Evolutionary conservation across 2,329 filamentous ascomycete genomes (phyloP).

Genomic region (Trichoderma sp.): DNA sequence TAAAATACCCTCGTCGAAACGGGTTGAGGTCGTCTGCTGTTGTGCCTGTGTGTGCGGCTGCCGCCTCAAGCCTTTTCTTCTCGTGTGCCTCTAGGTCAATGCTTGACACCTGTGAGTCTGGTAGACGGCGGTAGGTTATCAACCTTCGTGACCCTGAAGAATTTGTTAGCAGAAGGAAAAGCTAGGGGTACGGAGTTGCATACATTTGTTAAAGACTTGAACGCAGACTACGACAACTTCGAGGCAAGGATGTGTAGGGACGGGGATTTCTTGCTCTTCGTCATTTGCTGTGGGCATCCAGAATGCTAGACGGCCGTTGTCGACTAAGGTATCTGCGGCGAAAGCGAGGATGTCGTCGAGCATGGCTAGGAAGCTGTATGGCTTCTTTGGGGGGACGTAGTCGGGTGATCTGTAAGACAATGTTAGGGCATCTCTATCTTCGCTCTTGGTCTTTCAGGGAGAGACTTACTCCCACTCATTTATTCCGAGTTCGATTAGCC

Average conservation of each 20-base stretch:
- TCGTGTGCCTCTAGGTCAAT: constrained; percentile 39
- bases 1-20: constrained; percentile 59
- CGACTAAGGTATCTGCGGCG: constrained; percentile 70
- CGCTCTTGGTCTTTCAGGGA: too few relatives aligned
- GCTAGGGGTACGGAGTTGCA: constrained; percentile 24
- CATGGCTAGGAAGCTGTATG: constrained; percentile 89
- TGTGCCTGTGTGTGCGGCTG: constrained; percentile 37
- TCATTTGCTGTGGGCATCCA: constrained; percentile 96
- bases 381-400: constrained; percentile 84
- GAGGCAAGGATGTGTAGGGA: constrained; percentile 74
- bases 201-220: constrained; percentile 88
- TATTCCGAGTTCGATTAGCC: constrained; percentile 66
- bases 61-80: constrained; percentile 28
- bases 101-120: constrained; percentile 54
- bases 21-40: constrained; percentile 60
- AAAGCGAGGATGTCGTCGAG: constrained; percentile 87
- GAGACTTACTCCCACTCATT: constrained; percentile 61
- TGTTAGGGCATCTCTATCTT: neutral
- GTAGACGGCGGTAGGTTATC: constrained; percentile 76
- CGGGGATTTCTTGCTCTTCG: constrained; percentile 69
- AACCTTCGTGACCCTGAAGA: constrained; percentile 76
- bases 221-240: constrained; percentile 73
- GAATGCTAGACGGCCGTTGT: constrained; percentile 77
- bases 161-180: constrained; percentile 19
- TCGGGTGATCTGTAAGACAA: constrained; percentile 43